Conservation (phyloP, 2,329 filamentous ascomycete species). For the Fusarium burgessii region DNA sequence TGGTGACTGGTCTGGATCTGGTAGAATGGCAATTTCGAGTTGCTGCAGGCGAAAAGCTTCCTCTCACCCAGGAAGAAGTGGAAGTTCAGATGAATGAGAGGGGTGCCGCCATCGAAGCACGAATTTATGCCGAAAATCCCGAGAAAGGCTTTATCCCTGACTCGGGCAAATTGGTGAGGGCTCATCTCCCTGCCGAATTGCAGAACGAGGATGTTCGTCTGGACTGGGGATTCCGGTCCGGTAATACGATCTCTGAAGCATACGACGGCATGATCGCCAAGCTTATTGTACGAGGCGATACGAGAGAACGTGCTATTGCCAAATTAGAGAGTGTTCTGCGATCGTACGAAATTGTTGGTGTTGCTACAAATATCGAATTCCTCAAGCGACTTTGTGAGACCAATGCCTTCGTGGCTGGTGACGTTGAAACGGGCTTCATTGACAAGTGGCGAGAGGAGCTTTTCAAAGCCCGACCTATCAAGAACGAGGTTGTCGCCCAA, state of each 20-base stretch:
- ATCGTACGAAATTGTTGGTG: conserved; percentile 91
- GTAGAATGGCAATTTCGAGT: conserved; percentile 96
- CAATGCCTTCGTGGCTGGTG: conserved; percentile 83
- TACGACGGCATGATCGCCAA: conserved; percentile 99
- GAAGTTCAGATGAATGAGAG: conserved; percentile 78
- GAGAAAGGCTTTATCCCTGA: conserved; percentile 93
- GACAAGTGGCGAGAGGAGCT: conserved; percentile 86
- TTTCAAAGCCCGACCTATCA: conserved; percentile 72
- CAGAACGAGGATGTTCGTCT: conserved; percentile 79
- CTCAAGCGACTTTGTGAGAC: conserved; percentile 88
- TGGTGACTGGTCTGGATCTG: conserved; percentile 77
- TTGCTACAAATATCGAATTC: conserved; percentile 97
- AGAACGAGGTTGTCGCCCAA: conserved; percentile 84
- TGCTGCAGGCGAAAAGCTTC: conserved; percentile 67
- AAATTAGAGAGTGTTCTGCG: conserved; percentile 85
- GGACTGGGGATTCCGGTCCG: conserved; percentile 91
- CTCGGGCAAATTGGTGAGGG: conserved; percentile 87
- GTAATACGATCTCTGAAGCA: conserved; percentile 91
- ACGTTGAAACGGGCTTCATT: conserved; percentile 97
- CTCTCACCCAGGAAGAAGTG: conserved; percentile 71
- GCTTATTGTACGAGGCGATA: conserved; percentile 87
- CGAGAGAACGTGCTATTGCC: conserved; percentile 82
- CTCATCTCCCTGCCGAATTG: conserved; percentile 75
- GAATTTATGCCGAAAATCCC: conserved; percentile 97
- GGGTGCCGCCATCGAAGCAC: conserved; percentile 92